Conservation (phyloP, 306 rosid genomes). For the Prunus padus region DNA sequence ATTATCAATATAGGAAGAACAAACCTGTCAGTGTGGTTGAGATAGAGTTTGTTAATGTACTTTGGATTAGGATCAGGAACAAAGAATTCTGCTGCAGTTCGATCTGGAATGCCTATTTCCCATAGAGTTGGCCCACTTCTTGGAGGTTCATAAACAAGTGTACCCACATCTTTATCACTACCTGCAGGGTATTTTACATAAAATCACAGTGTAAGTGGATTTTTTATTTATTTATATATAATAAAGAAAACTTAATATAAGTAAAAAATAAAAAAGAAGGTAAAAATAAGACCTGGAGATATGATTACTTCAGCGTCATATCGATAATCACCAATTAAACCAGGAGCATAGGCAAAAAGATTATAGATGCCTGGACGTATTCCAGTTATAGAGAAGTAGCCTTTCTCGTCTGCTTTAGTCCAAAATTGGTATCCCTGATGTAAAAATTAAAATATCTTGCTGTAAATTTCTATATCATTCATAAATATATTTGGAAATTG, state of each 20-base stretch:
- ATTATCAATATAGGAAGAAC: neutral
- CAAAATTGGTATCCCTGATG: constrained; percentile 72
- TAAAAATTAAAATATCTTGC: neutral
- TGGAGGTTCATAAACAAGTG: constrained; percentile 62
- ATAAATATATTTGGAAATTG: neutral
- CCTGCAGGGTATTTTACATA: constrained; percentile 28
- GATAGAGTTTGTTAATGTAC: constrained; percentile 65
- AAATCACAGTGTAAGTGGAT: too few relatives aligned
- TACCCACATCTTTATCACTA: constrained; percentile 41
- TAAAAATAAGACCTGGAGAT: constrained; percentile 44
- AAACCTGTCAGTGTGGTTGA: constrained; percentile 70
- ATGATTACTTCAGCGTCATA: constrained; percentile 37
- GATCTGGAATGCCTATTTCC: constrained; percentile 85
- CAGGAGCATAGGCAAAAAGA: constrained; percentile 75
- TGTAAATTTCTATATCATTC: neutral
- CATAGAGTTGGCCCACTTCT: constrained; percentile 80
- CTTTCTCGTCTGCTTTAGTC: constrained; percentile 52
- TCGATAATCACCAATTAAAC: constrained; percentile 67
- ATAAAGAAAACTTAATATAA: neutral
- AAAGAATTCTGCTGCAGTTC: constrained; percentile 69
- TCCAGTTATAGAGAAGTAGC: constrained; percentile 49
- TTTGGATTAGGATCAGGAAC: constrained; percentile 72
- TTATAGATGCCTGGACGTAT: constrained; percentile 51
- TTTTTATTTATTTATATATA: too few relatives aligned
- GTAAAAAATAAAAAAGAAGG: neutral